A percentile compares a stretch with the other conserved stretches of the same genome.
Conservation (phyloP, 2,329 filamentous ascomycete species). For the Apiospora phragmitis region DNA sequence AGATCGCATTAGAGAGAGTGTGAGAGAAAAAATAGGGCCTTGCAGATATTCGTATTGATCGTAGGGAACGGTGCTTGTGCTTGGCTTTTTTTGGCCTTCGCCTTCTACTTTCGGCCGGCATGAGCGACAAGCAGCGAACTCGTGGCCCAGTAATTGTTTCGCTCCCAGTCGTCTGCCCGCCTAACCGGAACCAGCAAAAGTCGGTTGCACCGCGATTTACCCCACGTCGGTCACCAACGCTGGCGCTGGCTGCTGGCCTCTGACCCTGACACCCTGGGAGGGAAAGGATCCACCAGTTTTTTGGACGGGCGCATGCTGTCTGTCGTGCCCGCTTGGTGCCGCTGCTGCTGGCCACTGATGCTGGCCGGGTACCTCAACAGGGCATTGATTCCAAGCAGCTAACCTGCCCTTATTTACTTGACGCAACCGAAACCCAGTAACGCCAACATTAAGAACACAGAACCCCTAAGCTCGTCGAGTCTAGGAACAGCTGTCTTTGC, state of each 20-base stretch:
- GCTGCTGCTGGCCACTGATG: conserved; percentile 1
- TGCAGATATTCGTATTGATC: background rate
- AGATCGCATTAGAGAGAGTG: background rate
- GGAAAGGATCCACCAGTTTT: background rate
- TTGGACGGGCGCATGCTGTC: background rate
- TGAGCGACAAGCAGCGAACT: background rate
- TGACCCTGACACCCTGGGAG: background rate
- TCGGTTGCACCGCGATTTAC: conserved; percentile 1
- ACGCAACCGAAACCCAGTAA: conserved; percentile 4
- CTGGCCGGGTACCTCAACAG: background rate
- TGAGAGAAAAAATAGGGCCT: background rate
- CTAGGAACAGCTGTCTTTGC: conserved; percentile 4
- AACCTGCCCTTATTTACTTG: conserved; percentile 4
- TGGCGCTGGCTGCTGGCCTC: background rate
- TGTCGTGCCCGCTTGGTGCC: background rate
- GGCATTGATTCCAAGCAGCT: conserved; percentile 2
- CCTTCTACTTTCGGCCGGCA: background rate
- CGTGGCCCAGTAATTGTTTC: conserved; percentile 7
- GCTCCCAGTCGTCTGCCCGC: background rate
- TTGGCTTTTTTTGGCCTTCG: background rate
- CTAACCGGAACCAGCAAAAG: background rate
- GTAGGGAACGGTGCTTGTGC: background rate
- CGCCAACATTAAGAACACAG: conserved; percentile 3
- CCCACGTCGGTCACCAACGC: conserved; percentile 6
- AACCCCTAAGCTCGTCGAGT: background rate